Base-by-base conservation (phyloP, 331 rosid genomes). In the Malus hybrid region DNA sequence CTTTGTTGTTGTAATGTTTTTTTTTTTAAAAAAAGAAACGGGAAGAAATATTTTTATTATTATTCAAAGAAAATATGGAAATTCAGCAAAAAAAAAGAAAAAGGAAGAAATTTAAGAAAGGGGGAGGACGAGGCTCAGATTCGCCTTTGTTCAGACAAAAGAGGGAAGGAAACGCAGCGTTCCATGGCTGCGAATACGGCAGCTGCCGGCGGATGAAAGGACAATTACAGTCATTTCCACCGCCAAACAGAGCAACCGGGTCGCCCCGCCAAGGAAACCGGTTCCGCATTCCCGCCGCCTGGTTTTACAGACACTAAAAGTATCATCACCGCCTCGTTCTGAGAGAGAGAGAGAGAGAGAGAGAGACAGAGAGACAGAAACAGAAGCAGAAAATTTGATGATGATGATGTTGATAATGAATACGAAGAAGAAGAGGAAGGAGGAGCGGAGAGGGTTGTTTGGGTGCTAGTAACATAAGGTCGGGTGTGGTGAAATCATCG, bases 281-380 rank as follows among this genome's bases (percentile, higher is more conserved):
- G 28, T 10, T 24, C 76, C 12, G 19, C 24, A 20, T 39, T 36
- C 39, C 76, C 66, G 22, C 20, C 10, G 55, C 22, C 76, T 71
- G 76, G 60, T 16, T 56, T 71, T 13, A 39, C 4, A 60, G 16
- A 12, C 13, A 7, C 76, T 72, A 20, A 14, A 59, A 36, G 27
- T 7, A 72, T 72, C 76, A 72, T 72, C 76, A 72, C 68, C 76
- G 76, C 76, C 76, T 60, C 76, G 13, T 39, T 39, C 1, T 15
- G 76, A 7, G 20, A 24, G 2, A 12, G 34, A 14, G 36, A 61
- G 33, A 60, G 65, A 60, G 67, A 59, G 15, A 59, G 65, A 63
- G 39, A 63, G 42, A 31, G 3, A 71, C 22, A 11, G 44, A 56
- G 66, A 56, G 15, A 50, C n/a, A 71, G 22, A 55, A 71, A n/a